Percentiles rank a stretch among this genome's conserved stretches.
Evolutionary conservation across 2,329 filamentous ascomycete species (phyloP).

Genomic region (Blumeriella jaapii): DNA sequence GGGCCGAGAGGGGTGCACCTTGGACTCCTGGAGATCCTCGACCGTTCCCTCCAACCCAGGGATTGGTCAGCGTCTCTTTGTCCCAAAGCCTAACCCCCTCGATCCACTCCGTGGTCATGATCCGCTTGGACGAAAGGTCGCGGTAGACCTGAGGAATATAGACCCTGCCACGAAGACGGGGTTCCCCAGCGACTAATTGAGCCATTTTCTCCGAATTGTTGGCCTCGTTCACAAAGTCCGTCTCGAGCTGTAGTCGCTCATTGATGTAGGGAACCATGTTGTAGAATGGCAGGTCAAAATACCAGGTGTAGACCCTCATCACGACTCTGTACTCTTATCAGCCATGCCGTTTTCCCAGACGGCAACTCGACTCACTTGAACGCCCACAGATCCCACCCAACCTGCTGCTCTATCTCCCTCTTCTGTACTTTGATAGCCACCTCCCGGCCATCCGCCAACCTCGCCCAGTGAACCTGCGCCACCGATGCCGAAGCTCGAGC

Average conservation of each 20-base stretch:
- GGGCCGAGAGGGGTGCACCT: slow-evolving; percentile 43
- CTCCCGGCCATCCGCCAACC: slow-evolving; percentile 73
- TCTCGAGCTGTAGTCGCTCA: slow-evolving; percentile 84
- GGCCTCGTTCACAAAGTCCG: slow-evolving; percentile 88
- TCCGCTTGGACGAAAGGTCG: slow-evolving; percentile 68
- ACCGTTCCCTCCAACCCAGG: slow-evolving; percentile 69
- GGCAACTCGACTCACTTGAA: slow-evolving; percentile 9
- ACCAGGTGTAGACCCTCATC: slow-evolving; percentile 68
- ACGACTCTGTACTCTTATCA: slow-evolving; percentile 47
- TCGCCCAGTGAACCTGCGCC: slow-evolving; percentile 93
- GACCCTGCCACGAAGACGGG: slow-evolving; percentile 64
- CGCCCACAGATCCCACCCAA: slow-evolving; percentile 82
- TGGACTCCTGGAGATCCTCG: slow-evolving; percentile 68
- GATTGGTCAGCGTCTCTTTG: slow-evolving; percentile 63
- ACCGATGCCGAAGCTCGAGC: slow-evolving; percentile 69
- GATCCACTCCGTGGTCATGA: slow-evolving; percentile 96
- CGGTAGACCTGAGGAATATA: slow-evolving; percentile 81
- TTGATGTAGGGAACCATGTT: slow-evolving; percentile 84
- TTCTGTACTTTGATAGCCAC: slow-evolving; percentile 97
- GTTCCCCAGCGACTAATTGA: slow-evolving; percentile 61
- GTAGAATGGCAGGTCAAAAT: slow-evolving; percentile 90
- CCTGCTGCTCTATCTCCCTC: slow-evolving; percentile 80
- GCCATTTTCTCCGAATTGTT: slow-evolving; percentile 81
- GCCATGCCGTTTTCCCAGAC: neutral
- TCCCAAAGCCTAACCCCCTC: slow-evolving; percentile 92